phyloP scores from a whole-genome alignment of 371 early-diverging fungal genomes.

The Syncephalastrum monosporum region DNA sequence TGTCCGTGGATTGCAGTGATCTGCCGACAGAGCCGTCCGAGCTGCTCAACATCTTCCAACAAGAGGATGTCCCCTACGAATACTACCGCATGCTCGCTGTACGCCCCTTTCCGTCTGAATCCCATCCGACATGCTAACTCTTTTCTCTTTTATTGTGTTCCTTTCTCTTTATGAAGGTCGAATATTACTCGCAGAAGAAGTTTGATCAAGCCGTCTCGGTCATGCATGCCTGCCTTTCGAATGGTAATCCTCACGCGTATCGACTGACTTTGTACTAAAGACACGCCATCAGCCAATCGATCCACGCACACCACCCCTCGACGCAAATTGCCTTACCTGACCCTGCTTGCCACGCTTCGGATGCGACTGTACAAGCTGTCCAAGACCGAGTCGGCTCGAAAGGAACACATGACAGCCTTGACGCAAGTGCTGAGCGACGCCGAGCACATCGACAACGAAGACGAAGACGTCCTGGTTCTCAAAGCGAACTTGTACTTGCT shows the following conservation, averaged over 20 bases:
- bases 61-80: constrained; percentile 68
- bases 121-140: neutral
- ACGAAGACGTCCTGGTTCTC: constrained; percentile 68
- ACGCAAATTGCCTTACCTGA: constrained; percentile 66
- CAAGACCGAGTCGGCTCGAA: constrained; percentile 27
- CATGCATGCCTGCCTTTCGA: constrained; percentile 60
- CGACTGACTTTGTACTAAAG: neutral
- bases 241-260: constrained; percentile 35
- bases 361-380: constrained; percentile 40
- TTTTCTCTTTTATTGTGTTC: neutral
- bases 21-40: constrained; percentile 66
- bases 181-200: constrained; percentile 72
- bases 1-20: constrained; percentile 80
- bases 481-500: constrained; percentile 67
- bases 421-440: constrained; percentile 74
- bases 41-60: constrained; percentile 75
- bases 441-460: constrained; percentile 67
- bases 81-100: constrained; percentile 83
- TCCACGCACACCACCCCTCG: constrained; percentile 56
- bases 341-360: constrained; percentile 64
- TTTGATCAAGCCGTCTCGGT: constrained; percentile 61
- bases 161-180: constrained; percentile 60
- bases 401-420: constrained; percentile 44
- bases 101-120: constrained; percentile 15
- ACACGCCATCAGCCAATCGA: constrained; percentile 24